Evolutionary conservation across 768 basidiomycete genomes (phyloP), one percentile per base, ranked within the genome.

Genomic region (Lactarius vividus): DNA sequence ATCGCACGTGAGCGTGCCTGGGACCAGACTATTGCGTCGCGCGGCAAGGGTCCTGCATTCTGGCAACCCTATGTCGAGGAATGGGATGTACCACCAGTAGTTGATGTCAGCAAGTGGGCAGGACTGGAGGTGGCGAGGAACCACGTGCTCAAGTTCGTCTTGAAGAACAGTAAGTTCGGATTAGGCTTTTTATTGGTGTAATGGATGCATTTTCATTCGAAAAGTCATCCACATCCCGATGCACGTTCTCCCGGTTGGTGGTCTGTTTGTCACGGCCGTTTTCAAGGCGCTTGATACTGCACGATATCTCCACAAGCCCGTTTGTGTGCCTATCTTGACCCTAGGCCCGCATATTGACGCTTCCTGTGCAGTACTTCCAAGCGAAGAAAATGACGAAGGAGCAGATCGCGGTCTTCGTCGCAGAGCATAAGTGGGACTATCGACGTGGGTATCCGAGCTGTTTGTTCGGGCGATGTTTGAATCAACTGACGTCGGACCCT

Each of bases 361-460:
- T 59, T 60, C 67, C 35, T 1, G 5, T 18, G 15, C 72, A 94
- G 85, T 96, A 96, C 72, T 98, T 94, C 66, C 83, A 87, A 61
- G 78, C 87, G 1, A 98, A 98, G 76, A 85, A 84, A 59, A 95
- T 98, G 94, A 82, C 85, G 0, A 76, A 81, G 7, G 76, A 82
- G 28, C 86, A 96, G 71, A 76, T 84, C 5, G 86, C 86, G 3
- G 78, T 88, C 1, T 98, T 92, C 76, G 83, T 96, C 64, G 91
- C 94, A 72, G 95, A 96, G 74, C 84, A 91, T 16, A 94, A 91
- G 72, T 92, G 93, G 91, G 89, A 92, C 67, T 96, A 96, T 71
- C 80, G 88, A 71, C 71, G 92, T 92, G 70, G 39, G 82, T 74
- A 20, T 31, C 5, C 35, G 3, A 39, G 11, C 33, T 55, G 4